phyloP scores from a whole-genome alignment of 2,329 filamentous ascomycete genomes.

The Aureobasidium sp. region DNA sequence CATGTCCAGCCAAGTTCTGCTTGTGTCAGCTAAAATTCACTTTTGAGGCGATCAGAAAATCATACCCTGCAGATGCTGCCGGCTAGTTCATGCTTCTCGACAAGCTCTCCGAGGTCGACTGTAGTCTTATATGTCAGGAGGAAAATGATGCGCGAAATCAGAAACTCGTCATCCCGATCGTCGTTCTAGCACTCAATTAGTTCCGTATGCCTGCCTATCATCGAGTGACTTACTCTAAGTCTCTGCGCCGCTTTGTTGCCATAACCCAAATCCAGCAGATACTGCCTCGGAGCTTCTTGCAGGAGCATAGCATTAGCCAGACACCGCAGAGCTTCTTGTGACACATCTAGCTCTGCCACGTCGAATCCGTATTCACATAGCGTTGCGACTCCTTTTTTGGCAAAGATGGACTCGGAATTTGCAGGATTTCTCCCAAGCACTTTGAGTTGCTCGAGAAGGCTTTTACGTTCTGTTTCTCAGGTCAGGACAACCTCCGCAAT shows the following conservation, averaged over 20 bases:
- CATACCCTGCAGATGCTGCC: conserved; percentile 54
- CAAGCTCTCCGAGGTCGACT: conserved; percentile 58
- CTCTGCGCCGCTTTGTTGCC: conserved; percentile 61
- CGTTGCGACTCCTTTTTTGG: conserved; percentile 69
- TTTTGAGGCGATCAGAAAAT: neutral
- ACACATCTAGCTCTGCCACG: conserved; percentile 53
- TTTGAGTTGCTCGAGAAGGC: conserved; percentile 60
- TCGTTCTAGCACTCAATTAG: conserved; percentile 45
- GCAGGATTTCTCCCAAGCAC: conserved; percentile 65
- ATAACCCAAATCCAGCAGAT: conserved; percentile 64
- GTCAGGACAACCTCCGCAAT: neutral
- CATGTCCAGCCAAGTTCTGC: conserved; percentile 62
- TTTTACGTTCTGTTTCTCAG: conserved; percentile 52
- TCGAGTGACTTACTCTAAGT: conserved; percentile 46
- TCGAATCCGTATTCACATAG: conserved; percentile 69
- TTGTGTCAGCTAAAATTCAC: neutral
- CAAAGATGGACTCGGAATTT: conserved; percentile 76
- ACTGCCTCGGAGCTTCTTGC: conserved; percentile 59
- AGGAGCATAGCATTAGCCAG: conserved; percentile 79
- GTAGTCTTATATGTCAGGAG: conserved; percentile 70
- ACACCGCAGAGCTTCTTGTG: conserved; percentile 71
- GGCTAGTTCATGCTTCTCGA: conserved; percentile 60
- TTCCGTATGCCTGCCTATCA: neutral
- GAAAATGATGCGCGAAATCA: conserved; percentile 72
- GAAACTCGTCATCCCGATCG: conserved; percentile 76